Conservation (phyloP, 2,329 filamentous ascomycete species). For the Colletotrichum acutatum region DNA sequence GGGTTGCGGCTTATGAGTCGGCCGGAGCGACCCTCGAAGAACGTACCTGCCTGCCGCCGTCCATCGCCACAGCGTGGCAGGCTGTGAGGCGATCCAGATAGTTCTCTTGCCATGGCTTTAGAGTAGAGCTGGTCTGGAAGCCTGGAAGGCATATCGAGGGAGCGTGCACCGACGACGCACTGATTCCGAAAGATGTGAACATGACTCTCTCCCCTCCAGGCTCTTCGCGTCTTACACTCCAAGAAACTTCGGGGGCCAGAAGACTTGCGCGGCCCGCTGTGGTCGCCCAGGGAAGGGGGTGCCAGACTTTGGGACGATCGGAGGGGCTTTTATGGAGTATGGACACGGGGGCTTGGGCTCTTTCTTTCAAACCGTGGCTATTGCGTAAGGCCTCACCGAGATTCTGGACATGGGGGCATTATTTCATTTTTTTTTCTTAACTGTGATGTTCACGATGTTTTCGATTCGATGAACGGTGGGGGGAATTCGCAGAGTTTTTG, state of each 20-base stretch:
- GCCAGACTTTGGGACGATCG: constrained; percentile 57
- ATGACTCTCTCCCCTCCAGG: constrained; percentile 2
- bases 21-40: background rate
- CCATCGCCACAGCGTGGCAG: background rate
- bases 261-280: constrained; percentile 17
- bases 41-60: too few species aligned
- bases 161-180: background rate
- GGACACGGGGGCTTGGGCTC: constrained; percentile 30
- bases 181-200: background rate
- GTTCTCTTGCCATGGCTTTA: background rate
- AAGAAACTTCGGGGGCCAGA: background rate
- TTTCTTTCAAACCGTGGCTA: background rate
- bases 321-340: constrained; percentile 47
- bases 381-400: constrained; percentile 14
- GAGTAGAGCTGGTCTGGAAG: too few species aligned
- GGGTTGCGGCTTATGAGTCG: background rate
- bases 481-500: background rate
- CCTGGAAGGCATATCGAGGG: background rate
- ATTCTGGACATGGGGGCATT: background rate
- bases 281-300: background rate
- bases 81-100: background rate
- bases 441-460: background rate
- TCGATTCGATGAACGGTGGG: background rate
- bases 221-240: background rate
- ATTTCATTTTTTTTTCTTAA: background rate